phyloP scores from a whole-genome alignment of 2,329 filamentous ascomycete species.

The Claviceps pusilla region DNA sequence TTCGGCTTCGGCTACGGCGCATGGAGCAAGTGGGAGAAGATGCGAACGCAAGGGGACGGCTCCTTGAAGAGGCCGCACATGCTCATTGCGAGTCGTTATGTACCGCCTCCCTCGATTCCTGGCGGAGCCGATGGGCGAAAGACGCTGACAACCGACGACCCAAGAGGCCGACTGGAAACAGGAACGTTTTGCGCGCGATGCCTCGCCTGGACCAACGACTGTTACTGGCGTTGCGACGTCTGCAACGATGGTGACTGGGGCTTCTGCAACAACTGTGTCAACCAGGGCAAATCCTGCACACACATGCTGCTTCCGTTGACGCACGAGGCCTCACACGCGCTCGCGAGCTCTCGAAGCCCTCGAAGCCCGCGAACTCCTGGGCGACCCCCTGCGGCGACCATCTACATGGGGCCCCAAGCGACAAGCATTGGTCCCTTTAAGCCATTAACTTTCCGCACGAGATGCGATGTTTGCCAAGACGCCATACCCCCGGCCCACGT shows the following conservation, averaged over 20 bases:
- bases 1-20: slow-evolving; percentile 71
- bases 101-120: slow-evolving; percentile 31
- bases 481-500: slow-evolving; percentile 54
- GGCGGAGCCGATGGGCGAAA: slow-evolving; percentile 40
- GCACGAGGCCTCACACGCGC: slow-evolving; percentile 32
- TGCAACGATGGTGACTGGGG: slow-evolving; percentile 95
- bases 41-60: slow-evolving; percentile 23
- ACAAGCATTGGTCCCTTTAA: slow-evolving; percentile 41
- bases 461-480: slow-evolving; percentile 64
- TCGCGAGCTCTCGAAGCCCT: slow-evolving; percentile 17
- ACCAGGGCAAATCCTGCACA: slow-evolving; percentile 64
- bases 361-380: slow-evolving; percentile 28
- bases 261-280: slow-evolving; percentile 78
- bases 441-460: slow-evolving; percentile 55
- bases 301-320: slow-evolving; percentile 67
- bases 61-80: slow-evolving; percentile 38
- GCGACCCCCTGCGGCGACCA: slow-evolving; percentile 30
- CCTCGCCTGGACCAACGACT: slow-evolving; percentile 57
- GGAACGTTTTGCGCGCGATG: slow-evolving; percentile 79
- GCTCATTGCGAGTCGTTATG: slow-evolving; percentile 42
- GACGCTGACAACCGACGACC: slow-evolving; percentile 51
- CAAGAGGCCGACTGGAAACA: slow-evolving; percentile 51
- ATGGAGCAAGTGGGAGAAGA: slow-evolving; percentile 48
- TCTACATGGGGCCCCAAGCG: slow-evolving; percentile 32
- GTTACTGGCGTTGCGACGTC: slow-evolving; percentile 75